Conservation (phyloP, 2,329 filamentous ascomycete species). For the Pyrenochaeta sp. region DNA sequence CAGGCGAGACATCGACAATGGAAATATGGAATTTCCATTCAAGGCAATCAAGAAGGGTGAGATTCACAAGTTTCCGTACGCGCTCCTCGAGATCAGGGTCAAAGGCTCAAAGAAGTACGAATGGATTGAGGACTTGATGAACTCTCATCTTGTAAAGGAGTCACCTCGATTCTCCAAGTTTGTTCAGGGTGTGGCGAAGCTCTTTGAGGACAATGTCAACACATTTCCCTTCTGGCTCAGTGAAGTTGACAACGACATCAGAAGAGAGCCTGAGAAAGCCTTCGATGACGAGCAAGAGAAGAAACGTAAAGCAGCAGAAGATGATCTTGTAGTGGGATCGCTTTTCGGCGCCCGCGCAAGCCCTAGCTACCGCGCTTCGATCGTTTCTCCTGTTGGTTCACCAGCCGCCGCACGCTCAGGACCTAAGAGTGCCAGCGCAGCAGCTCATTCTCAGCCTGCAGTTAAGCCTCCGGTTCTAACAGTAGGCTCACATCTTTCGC, state of each 20-base stretch:
- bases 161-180: slow-evolving; percentile 96
- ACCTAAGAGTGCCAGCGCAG: slow-evolving; percentile 26
- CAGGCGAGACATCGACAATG: slow-evolving; percentile 84
- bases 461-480: slow-evolving; percentile 21
- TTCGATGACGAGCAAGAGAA: slow-evolving; percentile 92
- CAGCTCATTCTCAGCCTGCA: slow-evolving; percentile 28
- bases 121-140: slow-evolving; percentile 92
- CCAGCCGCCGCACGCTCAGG: slow-evolving; percentile 52
- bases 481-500: slow-evolving; percentile 23
- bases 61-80: slow-evolving; percentile 88
- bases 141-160: slow-evolving; percentile 89
- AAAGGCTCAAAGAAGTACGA: slow-evolving; percentile 72
- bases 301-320: slow-evolving; percentile 79
- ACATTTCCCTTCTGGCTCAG: slow-evolving; percentile 95
- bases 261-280: slow-evolving; percentile 86
- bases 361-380: slow-evolving; percentile 58
- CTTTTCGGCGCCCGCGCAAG: slow-evolving; percentile 67
- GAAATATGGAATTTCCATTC: slow-evolving; percentile 86
- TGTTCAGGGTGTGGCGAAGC: slow-evolving; percentile 85
- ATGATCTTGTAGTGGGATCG: slow-evolving; percentile 88
- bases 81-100: slow-evolving; percentile 91
- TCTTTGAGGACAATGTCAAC: slow-evolving; percentile 96
- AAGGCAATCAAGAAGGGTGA: slow-evolving; percentile 87
- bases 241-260: slow-evolving; percentile 90
- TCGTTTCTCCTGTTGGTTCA: slow-evolving; percentile 72